These are phyloP conservation scores for Hygrocybe punicea DNA, from an alignment of 768 basidiomycete species.

Conservation along the genomic window DNA sequence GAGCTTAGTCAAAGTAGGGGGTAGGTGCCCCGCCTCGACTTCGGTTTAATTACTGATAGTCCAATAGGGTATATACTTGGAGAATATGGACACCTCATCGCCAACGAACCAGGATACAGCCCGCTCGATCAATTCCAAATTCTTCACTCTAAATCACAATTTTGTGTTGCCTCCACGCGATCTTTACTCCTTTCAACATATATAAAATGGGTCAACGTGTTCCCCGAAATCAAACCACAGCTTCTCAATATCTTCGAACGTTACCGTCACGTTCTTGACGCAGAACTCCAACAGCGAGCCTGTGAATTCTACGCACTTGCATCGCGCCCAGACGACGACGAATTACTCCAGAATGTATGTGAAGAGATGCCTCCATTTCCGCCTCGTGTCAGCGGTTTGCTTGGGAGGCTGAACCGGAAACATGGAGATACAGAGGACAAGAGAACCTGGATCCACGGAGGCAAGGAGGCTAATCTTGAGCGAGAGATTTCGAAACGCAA, in stretches of 20 bases:
- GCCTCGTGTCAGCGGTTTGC: constrained; percentile 84
- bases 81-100: constrained; percentile 97
- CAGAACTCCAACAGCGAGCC: constrained; percentile 95
- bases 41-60: neutral
- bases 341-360: constrained; percentile 88
- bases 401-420: constrained; percentile 84
- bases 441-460: constrained; percentile 91
- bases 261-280: constrained; percentile 94
- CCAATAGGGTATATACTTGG: constrained; percentile 82
- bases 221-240: constrained; percentile 96
- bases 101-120: constrained; percentile 90
- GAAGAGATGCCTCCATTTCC: constrained; percentile 99
- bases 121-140: constrained; percentile 92
- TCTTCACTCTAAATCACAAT: constrained; percentile 91
- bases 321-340: constrained; percentile 81
- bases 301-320: constrained; percentile 96
- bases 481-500: constrained; percentile 60
- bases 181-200: constrained; percentile 94
- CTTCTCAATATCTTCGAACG: constrained; percentile 93
- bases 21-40: constrained; percentile 41
- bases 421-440: constrained; percentile 93
- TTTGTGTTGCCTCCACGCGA: constrained; percentile 87
- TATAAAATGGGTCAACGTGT: constrained; percentile 99
- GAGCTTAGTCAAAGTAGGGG: constrained; percentile 93
- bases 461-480: constrained; percentile 87